Base-by-base conservation (phyloP, 306 rosid genomes). In the Rosa persica region DNA sequence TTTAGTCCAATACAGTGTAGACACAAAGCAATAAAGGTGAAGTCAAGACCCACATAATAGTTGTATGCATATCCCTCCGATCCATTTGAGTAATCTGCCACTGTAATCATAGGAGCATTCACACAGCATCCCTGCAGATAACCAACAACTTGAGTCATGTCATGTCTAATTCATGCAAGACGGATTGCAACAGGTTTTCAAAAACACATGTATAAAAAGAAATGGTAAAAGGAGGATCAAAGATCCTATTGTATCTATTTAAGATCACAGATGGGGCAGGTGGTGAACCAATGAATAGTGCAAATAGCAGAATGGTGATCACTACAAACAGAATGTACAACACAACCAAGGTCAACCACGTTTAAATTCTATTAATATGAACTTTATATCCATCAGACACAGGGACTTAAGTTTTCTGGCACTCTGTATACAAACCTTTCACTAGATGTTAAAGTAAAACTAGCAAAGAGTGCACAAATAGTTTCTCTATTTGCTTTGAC, bases 81-180 rank as follows among this genome's bases (percentile, higher is more conserved):
- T 83, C 98, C 98, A 58, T 89, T 93, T 12, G 99, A 96, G 84
- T 96, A 96, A 81, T 96, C 99, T 42, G 98, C 99, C 27, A 96
- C 99, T 10, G 99, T 96, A 74, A 96, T 91, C 99, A 96, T 96
- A 55, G 99, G 98, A 67, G 99, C 99, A 77, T 96, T 96, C 74
- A 96, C 99, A 75, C 98, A 96, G 81, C 90, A 91, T 73, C 99
- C 99, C 99, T 96, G 88, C 86, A 85, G 67, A 75, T 80, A 47
- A 82, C 52, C 70, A 84, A 79, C 36, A 74, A 55, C 54, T 81
- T 71, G 73, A 25, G 62, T 81, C 57, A 51, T 54, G 67, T 27
- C 42, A 70, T 77, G 57, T 74, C 38, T 40, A 60, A 36, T 2
- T 54, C 49, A 61, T 30, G 70, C 34, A 83, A 71, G 6, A 64